These are phyloP conservation scores for Thalassiosira mediterranea DNA, from an alignment of 352 stramenopile genomes.

Conservation along the genomic window DNA sequence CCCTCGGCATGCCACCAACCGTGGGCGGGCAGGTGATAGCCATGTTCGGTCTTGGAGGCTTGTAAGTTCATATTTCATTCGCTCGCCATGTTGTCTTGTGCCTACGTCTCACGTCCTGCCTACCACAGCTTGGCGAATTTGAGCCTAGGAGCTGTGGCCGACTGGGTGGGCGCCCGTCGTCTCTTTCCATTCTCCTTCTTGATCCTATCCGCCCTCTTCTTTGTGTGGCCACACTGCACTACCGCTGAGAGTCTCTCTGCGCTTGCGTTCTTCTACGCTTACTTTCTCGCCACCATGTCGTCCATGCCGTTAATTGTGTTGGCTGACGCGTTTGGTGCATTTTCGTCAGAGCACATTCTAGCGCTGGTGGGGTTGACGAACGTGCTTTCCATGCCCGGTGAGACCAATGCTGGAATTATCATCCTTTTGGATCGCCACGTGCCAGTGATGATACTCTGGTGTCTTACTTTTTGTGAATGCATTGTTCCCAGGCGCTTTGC, in stretches of 20 bases:
- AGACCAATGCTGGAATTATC: no score
- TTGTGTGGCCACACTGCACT: slow-evolving; percentile 1
- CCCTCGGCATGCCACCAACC: slow-evolving; percentile 5
- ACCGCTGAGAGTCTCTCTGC: slow-evolving; percentile 2
- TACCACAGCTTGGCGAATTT: slow-evolving; percentile 16
- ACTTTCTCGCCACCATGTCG: slow-evolving; percentile 1
- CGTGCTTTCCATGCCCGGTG: no score
- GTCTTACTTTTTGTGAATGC: no score
- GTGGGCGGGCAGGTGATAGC: not conserved
- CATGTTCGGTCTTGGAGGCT: slow-evolving; percentile 10
- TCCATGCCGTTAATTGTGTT: slow-evolving; percentile 26
- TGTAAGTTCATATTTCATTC: no score
- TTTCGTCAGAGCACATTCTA: slow-evolving; percentile 1
- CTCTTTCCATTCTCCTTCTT: slow-evolving; percentile 1
- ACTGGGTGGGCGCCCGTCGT: slow-evolving; percentile 3
- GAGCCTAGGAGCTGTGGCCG: not conserved
- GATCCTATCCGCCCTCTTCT: slow-evolving; percentile 14
- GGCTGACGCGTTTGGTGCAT: not conserved
- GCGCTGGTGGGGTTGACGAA: not conserved
- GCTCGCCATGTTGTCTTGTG: no score
- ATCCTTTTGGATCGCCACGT: no score
- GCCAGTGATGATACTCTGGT: no score
- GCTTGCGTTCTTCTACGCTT: slow-evolving; percentile 17
- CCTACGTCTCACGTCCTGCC: no score
- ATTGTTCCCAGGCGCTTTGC: not conserved